Evolutionary conservation across 768 basidiomycete species (phyloP).

Genomic region (Scleroderma citrinum): DNA sequence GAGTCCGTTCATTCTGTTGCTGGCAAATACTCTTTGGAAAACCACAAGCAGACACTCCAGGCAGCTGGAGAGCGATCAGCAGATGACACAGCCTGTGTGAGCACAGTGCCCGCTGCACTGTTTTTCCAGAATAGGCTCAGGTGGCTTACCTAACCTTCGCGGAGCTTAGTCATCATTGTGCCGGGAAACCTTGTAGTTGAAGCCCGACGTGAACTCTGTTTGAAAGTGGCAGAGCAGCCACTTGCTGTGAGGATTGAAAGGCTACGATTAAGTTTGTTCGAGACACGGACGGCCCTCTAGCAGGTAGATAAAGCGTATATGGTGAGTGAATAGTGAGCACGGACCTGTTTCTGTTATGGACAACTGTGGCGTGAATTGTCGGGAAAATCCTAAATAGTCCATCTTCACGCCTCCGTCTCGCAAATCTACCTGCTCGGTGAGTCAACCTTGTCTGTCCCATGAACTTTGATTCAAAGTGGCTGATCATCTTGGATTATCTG

Average conservation of each 20-base stretch:
- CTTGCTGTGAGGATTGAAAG: neutral
- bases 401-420: constrained; percentile 46
- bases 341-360: constrained; percentile 27
- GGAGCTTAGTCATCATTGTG: constrained; percentile 25
- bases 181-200: constrained; percentile 21
- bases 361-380: constrained; percentile 28
- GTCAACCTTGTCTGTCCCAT: constrained; percentile 55
- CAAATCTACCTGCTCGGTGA: constrained; percentile 61
- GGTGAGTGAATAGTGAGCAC: constrained; percentile 9
- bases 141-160: constrained; percentile 16
- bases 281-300: neutral
- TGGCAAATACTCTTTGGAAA: no score
- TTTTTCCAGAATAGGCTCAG: no score
- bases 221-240: neutral
- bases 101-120: no score
- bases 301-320: neutral
- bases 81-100: no score
- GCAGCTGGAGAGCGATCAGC: no score
- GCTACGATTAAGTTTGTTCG: neutral
- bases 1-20: no score
- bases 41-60: no score
- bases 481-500: constrained; percentile 30
- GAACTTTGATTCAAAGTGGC: constrained; percentile 40
- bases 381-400: constrained; percentile 27
- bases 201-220: constrained; percentile 7